Base-by-base conservation (phyloP, 129 eudicot species). In the Ambrosia artemisiifolia region DNA sequence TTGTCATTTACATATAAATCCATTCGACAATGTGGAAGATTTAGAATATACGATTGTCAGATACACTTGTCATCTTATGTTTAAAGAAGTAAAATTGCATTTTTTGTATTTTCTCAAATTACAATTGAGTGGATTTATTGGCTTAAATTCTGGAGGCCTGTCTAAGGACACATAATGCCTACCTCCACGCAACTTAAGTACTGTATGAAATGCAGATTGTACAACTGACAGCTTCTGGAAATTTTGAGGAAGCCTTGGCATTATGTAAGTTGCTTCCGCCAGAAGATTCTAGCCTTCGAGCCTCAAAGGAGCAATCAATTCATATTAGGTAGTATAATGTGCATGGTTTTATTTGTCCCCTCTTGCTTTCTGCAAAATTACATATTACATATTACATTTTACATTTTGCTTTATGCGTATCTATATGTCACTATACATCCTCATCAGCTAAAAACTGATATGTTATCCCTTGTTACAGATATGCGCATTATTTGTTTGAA, bases 301-400 rank as follows among this genome's bases (percentile, higher is more conserved):
- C 96, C 75, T 87, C 99, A 86, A 95, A 91, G 79, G 99, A 95
- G 87, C 96, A 92, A 83, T 88, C 99, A 56, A 95, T 95, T 78
- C 99, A 95, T 67, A 82, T 95, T 13, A 90, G 98, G 98, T 94
- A 54, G 42, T 48, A 67, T 44, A 35, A 18, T 44, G 11, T 40
- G 40, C 30, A 60, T 38, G 14, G 2, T 67, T 59, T 46, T 67
- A 61, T n/a, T 36, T 24, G 32, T 19, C 11, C 49, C 6, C 9
- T 11, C 11, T 54, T 24, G 28, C 14, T 7, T 57, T 76, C 28
- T 35, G n/a, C 63, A 47, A 59, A 12, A 33, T 35, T 46, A 20
- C 36, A 34, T 66, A 47, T 19, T 67, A 13, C 65, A 65, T 30
- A 24, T 24, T 24, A 24, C 28, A n/a, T n/a, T n/a, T 24, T 24